These are phyloP conservation scores for Euphrasia arctica DNA, from an alignment of 305 asterid species.

Conservation along the genomic window DNA sequence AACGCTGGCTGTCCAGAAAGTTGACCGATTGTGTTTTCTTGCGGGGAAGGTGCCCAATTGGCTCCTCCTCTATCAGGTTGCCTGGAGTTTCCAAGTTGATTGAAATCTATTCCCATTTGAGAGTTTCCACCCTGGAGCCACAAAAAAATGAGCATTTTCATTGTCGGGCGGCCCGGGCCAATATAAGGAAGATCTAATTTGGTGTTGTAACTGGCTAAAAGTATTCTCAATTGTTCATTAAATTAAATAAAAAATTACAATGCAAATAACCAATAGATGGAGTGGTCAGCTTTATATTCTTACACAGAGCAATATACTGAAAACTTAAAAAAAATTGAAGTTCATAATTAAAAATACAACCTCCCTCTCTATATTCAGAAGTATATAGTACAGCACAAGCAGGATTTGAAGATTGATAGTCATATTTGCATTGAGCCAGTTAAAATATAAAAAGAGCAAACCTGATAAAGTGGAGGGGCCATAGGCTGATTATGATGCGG, in stretches of 20 bases:
- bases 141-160: conserved; percentile 28
- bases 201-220: conserved; percentile 11
- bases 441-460: conserved; percentile 28
- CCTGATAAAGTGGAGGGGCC: conserved; percentile 73
- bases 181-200: conserved; percentile 5
- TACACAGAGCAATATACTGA: neutral
- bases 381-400: neutral
- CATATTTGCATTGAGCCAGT: conserved; percentile 19
- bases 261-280: neutral
- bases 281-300: conserved; percentile 1
- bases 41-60: conserved; percentile 58
- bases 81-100: conserved; percentile 66
- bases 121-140: conserved; percentile 59
- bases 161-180: conserved; percentile 6
- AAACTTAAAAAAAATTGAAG: neutral
- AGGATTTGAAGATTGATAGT: neutral
- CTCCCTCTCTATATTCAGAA: too few relatives aligned
- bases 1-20: conserved; percentile 56
- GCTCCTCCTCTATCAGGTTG: conserved; percentile 67
- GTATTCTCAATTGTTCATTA: neutral
- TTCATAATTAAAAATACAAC: too few relatives aligned
- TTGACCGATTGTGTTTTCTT: conserved; percentile 53
- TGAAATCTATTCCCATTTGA: conserved; percentile 73
- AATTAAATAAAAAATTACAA: neutral
- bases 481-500: conserved; percentile 62